A percentile compares a stretch with the other conserved stretches of the same genome.
Evolutionary conservation across 768 basidiomycete species (phyloP).

Genomic region (Trametes coccinea): DNA sequence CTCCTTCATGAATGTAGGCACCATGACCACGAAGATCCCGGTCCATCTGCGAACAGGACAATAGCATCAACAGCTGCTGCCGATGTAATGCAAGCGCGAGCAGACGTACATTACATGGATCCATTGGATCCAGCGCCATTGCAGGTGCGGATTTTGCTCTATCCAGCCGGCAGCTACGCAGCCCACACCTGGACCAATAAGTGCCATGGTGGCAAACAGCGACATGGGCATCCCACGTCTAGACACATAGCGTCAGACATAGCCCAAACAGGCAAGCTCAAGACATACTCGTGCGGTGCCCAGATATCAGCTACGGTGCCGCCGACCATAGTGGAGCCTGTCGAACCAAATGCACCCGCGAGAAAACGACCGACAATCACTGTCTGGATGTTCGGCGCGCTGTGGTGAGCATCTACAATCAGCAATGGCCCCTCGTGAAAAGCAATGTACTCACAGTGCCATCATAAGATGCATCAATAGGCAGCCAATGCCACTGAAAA

Average conservation of each 20-base stretch:
- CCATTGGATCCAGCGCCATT: constrained; percentile 89
- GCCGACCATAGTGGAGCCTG: constrained; percentile 71
- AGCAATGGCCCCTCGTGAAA: neutral
- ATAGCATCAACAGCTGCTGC: too few relatives aligned
- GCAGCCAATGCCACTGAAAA: constrained; percentile 51
- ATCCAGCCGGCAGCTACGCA: constrained; percentile 68
- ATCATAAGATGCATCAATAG: constrained; percentile 49
- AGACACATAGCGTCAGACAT: neutral
- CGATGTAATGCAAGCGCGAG: neutral
- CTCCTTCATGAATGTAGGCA: constrained; percentile 65
- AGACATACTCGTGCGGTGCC: constrained; percentile 54
- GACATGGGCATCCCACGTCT: constrained; percentile 82
- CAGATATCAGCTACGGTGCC: constrained; percentile 77
- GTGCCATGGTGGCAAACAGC: constrained; percentile 60
- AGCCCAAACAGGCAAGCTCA: neutral
- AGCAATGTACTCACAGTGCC: constrained; percentile 37
- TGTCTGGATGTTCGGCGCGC: constrained; percentile 51
- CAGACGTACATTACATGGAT: constrained; percentile 58
- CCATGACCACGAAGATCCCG: constrained; percentile 48
- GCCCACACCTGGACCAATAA: constrained; percentile 64
- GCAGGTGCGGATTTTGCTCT: constrained; percentile 54
- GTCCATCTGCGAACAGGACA: constrained; percentile 42
- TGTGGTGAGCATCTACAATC: constrained; percentile 17
- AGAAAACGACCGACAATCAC: constrained; percentile 69
- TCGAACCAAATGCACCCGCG: constrained; percentile 66